These are phyloP conservation scores for Ustilago sp. DNA, from an alignment of 1,284 basidiomycete species.

Conservation along the genomic window DNA sequence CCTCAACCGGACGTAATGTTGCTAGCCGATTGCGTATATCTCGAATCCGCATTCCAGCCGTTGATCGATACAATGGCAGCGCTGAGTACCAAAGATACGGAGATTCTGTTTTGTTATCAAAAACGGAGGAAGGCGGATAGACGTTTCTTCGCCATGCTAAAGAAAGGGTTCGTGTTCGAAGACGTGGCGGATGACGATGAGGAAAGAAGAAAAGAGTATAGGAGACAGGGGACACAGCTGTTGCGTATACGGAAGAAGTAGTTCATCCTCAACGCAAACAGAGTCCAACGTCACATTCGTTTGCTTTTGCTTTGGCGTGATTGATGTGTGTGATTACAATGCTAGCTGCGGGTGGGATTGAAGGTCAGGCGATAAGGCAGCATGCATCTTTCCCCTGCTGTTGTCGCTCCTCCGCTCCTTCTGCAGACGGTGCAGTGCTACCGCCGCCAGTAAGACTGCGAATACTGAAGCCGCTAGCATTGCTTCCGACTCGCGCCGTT, in stretches of 20 bases:
- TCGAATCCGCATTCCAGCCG: slow-evolving; percentile 86
- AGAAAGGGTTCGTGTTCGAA: slow-evolving; percentile 82
- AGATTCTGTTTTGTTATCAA: slow-evolving; percentile 87
- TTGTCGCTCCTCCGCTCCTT: neutral
- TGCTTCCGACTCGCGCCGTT: neutral
- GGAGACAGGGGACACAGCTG: slow-evolving; percentile 61
- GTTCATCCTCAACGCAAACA: neutral
- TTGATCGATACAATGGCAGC: slow-evolving; percentile 83
- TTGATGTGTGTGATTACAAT: no score
- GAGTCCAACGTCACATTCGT: neutral
- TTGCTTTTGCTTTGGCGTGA: neutral
- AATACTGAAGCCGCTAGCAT: slow-evolving; percentile 19
- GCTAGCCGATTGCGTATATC: slow-evolving; percentile 86
- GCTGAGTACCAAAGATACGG: slow-evolving; percentile 72
- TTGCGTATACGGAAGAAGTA: slow-evolving; percentile 21
- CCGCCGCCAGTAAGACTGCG: slow-evolving; percentile 18
- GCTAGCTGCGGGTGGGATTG: neutral
- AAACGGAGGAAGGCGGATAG: slow-evolving; percentile 94
- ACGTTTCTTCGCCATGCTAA: slow-evolving; percentile 85
- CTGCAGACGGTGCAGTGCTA: neutral
- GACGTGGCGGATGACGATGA: slow-evolving; percentile 73
- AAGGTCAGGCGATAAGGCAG: slow-evolving; percentile 27
- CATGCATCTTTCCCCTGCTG: slow-evolving; percentile 9
- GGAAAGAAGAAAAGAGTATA: slow-evolving; percentile 45
- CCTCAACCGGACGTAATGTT: slow-evolving; percentile 74